A percentile compares a stretch with the other conserved stretches of the same genome.
Evolutionary conservation across 139 green algal genomes (phyloP).

Genomic region (Eudorina sp.): DNA sequence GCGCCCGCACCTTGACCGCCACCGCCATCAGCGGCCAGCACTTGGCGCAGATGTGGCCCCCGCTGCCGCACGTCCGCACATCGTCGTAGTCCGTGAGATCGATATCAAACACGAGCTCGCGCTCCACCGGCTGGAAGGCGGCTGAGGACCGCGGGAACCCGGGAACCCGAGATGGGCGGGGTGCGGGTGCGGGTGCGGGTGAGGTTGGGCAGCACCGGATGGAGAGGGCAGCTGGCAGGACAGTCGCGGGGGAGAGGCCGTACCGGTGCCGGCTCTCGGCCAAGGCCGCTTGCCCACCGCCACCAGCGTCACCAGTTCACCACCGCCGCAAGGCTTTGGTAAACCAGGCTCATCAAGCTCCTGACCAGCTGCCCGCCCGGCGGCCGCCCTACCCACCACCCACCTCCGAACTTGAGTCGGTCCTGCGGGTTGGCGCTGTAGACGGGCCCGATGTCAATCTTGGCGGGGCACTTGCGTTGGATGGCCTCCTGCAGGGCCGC

Average conservation of each 20-base stretch:
- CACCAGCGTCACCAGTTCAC: no score
- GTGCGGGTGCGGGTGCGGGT: no score
- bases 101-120: constrained; percentile 99
- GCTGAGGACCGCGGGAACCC: no score
- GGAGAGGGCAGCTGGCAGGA: no score
- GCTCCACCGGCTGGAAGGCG: constrained; percentile 86
- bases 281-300: no score
- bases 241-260: no score
- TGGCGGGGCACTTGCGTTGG: constrained; percentile 82
- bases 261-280: no score
- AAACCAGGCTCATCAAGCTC: no score
- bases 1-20: constrained; percentile 85
- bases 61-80: constrained; percentile 92
- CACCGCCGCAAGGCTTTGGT: no score
- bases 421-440: constrained; percentile 94
- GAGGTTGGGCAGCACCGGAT: no score
- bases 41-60: constrained; percentile 89
- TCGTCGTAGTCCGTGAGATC: constrained; percentile 99
- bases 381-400: neutral
- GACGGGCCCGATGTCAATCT: constrained; percentile 98
- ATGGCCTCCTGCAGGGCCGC: constrained; percentile 83
- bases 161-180: no score
- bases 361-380: no score
- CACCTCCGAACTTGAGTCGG: constrained; percentile 71
- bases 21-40: constrained; percentile 98